Base-by-base conservation (phyloP, 1,139 yeast species). In the Lodderomyces margitis region DNA sequence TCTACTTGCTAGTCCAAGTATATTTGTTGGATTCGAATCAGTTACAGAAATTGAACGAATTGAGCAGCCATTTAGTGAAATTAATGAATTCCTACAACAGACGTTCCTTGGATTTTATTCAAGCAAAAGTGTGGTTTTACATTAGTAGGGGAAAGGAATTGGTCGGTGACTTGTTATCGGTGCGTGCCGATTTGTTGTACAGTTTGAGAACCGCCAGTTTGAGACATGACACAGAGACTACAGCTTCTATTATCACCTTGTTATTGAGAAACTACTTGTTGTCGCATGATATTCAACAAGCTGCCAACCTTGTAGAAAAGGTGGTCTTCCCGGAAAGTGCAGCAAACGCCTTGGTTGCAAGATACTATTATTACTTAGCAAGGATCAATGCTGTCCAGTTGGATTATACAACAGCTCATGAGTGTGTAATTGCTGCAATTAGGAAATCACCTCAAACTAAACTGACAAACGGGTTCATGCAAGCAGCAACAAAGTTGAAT, bases 381-480 rank as follows among this genome's bases (percentile, higher is more conserved):
- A 82, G 86, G 53, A 87, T 94, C 57, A 83, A 83, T 57, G 92
- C 98, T 3, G 83, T 92, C 50, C 98, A 92, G 67, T 78, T 94
- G 55, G 94, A 94, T 63, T 94, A 94, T 64, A 82, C 96, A 1
- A 73, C 87, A 17, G 97, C 98, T 2, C 84, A 85, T 58, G 96
- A 91, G 56, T 87, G 82, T 57, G 88, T 87, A 42, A 85, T 88
- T 44, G 88, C 95, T 15, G 96, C 98, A 6, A 85, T 91, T 41
- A 83, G 98, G 69, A 94, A 94, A 63, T 91, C 96, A n/a, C 98
- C 98, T 25, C 97, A 89, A 62, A 87, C 96, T 1, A 74, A 80
- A 37, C 78, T 83, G 49, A 89, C 97, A 5, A 67, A 77, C 38
- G 98, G 98, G 0, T 94, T 94, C 61, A 65, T 91, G 49, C 96